These are phyloP conservation scores for Blepharisma japonicum DNA, from an alignment of 73 alveolate species.

Conservation along the genomic window DNA sequence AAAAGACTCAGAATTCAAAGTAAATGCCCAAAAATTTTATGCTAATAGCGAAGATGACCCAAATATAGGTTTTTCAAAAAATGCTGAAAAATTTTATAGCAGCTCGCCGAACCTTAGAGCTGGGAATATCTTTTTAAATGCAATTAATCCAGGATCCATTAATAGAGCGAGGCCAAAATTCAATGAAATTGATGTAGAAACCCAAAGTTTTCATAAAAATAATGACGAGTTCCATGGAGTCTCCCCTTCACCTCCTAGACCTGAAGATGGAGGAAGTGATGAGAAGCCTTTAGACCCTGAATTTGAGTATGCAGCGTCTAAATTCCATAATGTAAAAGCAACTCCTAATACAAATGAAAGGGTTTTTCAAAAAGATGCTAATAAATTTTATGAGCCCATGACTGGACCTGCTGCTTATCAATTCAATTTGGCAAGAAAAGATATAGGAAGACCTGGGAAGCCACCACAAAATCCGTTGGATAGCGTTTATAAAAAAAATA, in stretches of 20 bases:
- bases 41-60: neutral
- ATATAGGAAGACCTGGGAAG: constrained; percentile 1
- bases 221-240: neutral
- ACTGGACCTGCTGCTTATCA: neutral
- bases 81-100: too few relatives aligned
- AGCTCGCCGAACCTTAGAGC: neutral
- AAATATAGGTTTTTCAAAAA: neutral
- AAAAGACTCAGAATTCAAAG: neutral
- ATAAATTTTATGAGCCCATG: neutral
- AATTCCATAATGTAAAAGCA: neutral
- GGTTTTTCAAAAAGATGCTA: neutral
- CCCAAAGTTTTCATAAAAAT: neutral
- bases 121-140: neutral
- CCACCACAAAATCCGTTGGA: too few relatives aligned
- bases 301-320: neutral
- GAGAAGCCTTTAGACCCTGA: neutral
- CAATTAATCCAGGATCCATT: constrained; percentile 9
- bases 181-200: neutral
- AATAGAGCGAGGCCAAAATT: constrained; percentile 1
- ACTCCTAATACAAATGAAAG: constrained; percentile 7
- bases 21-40: neutral
- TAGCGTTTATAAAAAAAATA: too few relatives aligned
- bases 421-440: constrained; percentile 1
- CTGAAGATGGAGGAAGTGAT: neutral
- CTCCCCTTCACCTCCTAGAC: neutral